A percentile compares a stretch with the other conserved stretches of the same genome.
Evolutionary conservation across 2,329 filamentous ascomycete genomes (phyloP).

Genomic region (Ilyonectria mors-panacis): DNA sequence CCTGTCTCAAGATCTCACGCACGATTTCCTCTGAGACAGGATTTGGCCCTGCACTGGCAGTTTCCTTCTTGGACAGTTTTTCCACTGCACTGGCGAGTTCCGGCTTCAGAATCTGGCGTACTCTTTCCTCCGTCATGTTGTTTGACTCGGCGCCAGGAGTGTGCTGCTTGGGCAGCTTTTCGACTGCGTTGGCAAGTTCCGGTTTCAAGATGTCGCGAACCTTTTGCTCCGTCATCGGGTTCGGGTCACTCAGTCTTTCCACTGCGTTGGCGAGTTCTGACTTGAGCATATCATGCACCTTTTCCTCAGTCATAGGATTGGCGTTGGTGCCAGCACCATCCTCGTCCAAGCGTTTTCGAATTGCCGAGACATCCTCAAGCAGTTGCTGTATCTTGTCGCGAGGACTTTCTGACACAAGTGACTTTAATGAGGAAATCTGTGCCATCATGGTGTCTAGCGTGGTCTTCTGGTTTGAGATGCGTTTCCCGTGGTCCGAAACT

Average conservation of each 20-base stretch:
- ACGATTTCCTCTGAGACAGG: slow-evolving; percentile 26
- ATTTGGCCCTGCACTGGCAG: neutral
- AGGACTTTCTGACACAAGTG: slow-evolving; percentile 5
- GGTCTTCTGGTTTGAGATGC: slow-evolving; percentile 19
- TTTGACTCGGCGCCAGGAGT: neutral
- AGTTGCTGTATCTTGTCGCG: slow-evolving; percentile 16
- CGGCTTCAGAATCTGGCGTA: slow-evolving; percentile 26
- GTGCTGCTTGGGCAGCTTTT: neutral
- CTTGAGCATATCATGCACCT: neutral
- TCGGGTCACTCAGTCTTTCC: neutral
- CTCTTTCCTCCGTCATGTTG: slow-evolving; percentile 1
- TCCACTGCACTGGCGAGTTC: neutral
- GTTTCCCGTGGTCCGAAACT: slow-evolving; percentile 3
- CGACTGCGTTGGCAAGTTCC: neutral
- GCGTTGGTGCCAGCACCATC: neutral
- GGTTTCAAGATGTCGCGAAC: neutral
- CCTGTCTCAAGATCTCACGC: slow-evolving; percentile 24
- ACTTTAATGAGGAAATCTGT: slow-evolving; percentile 16
- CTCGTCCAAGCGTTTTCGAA: slow-evolving; percentile 10
- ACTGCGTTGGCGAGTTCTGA: neutral
- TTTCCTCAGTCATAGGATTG: neutral
- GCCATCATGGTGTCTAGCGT: slow-evolving; percentile 25
- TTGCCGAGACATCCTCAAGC: slow-evolving; percentile 13
- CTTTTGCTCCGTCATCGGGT: neutral
- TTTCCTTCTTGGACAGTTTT: neutral